Conservation (phyloP, 805 yeast species). For the Suhomyces sp. region DNA sequence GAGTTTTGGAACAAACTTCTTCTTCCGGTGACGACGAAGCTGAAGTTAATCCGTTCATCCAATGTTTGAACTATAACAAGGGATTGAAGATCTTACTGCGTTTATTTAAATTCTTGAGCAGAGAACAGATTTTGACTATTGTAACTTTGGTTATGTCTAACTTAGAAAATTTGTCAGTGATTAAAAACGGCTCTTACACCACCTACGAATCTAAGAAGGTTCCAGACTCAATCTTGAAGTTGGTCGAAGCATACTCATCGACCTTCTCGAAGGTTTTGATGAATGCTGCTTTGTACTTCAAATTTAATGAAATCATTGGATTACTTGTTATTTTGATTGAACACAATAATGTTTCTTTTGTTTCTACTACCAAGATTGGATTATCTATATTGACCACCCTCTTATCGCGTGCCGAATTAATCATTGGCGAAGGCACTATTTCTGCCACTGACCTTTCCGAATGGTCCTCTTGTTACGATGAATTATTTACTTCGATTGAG, state of each 20-base stretch:
- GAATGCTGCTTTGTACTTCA: conserved; percentile 77
- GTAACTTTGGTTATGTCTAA: conserved; percentile 78
- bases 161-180: conserved; percentile 74
- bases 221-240: conserved; percentile 54
- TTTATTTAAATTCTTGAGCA: conserved; percentile 74
- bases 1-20: conserved; percentile 61
- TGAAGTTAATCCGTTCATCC: conserved; percentile 76
- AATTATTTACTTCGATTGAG: conserved; percentile 74
- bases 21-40: conserved; percentile 48
- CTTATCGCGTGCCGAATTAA: conserved; percentile 86
- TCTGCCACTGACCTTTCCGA: conserved; percentile 56
- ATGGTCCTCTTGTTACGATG: conserved; percentile 83
- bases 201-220: conserved; percentile 51
- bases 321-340: conserved; percentile 68
- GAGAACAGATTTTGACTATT: conserved; percentile 74
- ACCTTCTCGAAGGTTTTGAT: conserved; percentile 84
- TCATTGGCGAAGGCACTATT: conserved; percentile 74
- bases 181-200: conserved; percentile 76
- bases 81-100: conserved; percentile 89
- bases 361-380: conserved; percentile 74
- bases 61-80: conserved; percentile 78
- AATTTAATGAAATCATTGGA: conserved; percentile 75
- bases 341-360: conserved; percentile 68
- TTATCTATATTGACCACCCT: conserved; percentile 85
- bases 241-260: conserved; percentile 74